These are phyloP conservation scores for Penicillium sumatraense DNA, from an alignment of 2,329 filamentous ascomycete genomes.

Conservation along the genomic window DNA sequence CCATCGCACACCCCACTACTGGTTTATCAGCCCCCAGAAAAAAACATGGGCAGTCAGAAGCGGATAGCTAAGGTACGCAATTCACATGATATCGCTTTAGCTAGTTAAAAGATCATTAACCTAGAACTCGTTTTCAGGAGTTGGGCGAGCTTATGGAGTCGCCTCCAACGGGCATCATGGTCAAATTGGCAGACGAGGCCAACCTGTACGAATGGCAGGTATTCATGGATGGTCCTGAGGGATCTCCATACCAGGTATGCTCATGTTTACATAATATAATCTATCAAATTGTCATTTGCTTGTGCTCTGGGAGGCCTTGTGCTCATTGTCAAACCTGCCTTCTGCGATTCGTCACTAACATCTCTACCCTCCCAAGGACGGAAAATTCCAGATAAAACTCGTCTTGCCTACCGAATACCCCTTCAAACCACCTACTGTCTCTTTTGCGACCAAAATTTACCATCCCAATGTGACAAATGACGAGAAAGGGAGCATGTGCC, in stretches of 20 bases:
- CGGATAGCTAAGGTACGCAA: slow-evolving; percentile 50
- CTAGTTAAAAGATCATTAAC: background rate
- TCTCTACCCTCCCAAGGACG: slow-evolving; percentile 55
- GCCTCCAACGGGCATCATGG: slow-evolving; percentile 61
- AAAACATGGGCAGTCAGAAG: slow-evolving; percentile 49
- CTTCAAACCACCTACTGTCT: slow-evolving; percentile 82
- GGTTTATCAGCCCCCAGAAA: slow-evolving; percentile 6
- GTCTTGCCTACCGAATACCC: slow-evolving; percentile 80
- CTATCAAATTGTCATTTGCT: background rate
- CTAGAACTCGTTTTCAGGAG: slow-evolving; percentile 53
- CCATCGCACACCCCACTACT: slow-evolving; percentile 18
- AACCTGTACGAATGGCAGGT: slow-evolving; percentile 73
- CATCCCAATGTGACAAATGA: slow-evolving; percentile 95
- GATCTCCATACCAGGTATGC: slow-evolving; percentile 68
- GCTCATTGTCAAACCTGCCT: background rate
- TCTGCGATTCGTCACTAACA: slow-evolving; percentile 8
- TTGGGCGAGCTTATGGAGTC: slow-evolving; percentile 60
- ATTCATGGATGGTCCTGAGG: slow-evolving; percentile 67
- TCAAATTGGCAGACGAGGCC: slow-evolving; percentile 63
- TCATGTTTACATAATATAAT: background rate
- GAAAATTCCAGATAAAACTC: slow-evolving; percentile 74
- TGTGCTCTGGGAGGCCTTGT: background rate
- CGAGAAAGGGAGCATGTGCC: slow-evolving; percentile 80
- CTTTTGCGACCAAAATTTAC: slow-evolving; percentile 89
- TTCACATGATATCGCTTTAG: background rate